phyloP scores from a whole-genome alignment of 2,329 filamentous ascomycete genomes.

The Sphaerulina musiva region DNA sequence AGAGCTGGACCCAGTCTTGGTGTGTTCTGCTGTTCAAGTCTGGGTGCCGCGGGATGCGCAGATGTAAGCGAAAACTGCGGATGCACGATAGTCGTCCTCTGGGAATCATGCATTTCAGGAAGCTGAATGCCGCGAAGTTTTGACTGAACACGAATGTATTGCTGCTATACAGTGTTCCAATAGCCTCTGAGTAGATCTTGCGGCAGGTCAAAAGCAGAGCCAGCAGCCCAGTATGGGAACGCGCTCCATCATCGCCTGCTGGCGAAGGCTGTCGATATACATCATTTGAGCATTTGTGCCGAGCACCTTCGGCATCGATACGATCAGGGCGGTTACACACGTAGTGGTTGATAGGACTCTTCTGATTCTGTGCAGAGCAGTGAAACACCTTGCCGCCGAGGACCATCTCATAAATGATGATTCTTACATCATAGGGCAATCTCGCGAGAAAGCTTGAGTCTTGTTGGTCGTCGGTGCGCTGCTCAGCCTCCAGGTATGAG shows the following conservation, averaged over 20 bases:
- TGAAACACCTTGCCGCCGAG: slow-evolving; percentile 28
- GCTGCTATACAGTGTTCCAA: slow-evolving; percentile 28
- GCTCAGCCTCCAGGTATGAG: slow-evolving; percentile 20
- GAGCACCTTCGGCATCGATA: slow-evolving; percentile 22
- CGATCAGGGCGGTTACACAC: slow-evolving; percentile 24
- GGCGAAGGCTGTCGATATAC: slow-evolving; percentile 16
- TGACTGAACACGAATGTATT: slow-evolving; percentile 33
- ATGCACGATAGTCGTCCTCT: slow-evolving; percentile 25
- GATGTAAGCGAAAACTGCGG: slow-evolving; percentile 28
- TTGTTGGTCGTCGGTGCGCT: slow-evolving; percentile 23
- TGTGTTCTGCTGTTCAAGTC: slow-evolving; percentile 26
- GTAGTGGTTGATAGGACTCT: slow-evolving; percentile 26
- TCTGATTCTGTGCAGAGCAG: slow-evolving; percentile 23
- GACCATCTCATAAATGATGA: slow-evolving; percentile 33
- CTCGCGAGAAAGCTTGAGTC: slow-evolving; percentile 24
- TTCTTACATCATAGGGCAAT: slow-evolving; percentile 30
- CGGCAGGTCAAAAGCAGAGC: slow-evolving; percentile 30
- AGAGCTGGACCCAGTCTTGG: slow-evolving; percentile 30
- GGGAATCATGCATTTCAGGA: slow-evolving; percentile 29
- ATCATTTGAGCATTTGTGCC: slow-evolving; percentile 26
- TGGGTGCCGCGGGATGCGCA: slow-evolving; percentile 31
- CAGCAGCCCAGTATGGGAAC: slow-evolving; percentile 23
- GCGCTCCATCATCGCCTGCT: slow-evolving; percentile 17
- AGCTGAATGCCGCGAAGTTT: slow-evolving; percentile 30
- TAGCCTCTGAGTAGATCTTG: slow-evolving; percentile 29